These are phyloP conservation scores for Bruguiera parviflora DNA, from an alignment of 345 rosid genomes.

Conservation along the genomic window DNA sequence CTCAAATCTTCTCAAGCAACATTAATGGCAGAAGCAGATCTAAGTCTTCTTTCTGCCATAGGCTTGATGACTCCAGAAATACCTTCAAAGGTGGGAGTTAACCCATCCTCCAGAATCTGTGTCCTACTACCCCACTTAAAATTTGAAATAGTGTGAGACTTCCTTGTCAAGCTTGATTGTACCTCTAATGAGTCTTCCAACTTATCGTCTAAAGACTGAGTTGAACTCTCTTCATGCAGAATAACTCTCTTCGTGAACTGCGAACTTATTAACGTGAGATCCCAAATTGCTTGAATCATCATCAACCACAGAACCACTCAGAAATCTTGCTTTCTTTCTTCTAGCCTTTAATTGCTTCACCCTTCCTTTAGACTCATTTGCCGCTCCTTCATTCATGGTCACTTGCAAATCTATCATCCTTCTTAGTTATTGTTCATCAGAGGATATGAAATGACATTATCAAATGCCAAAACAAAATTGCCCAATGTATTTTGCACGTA, in stretches of 20 bases:
- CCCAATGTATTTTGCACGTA: no score
- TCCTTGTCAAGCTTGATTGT: slow-evolving; percentile 31
- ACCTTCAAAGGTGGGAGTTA: slow-evolving; percentile 14
- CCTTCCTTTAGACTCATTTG: slow-evolving; percentile 24
- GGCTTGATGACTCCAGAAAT: slow-evolving; percentile 7
- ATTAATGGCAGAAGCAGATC: slow-evolving; percentile 20
- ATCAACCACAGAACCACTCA: slow-evolving; percentile 13
- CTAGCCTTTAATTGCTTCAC: slow-evolving; percentile 21
- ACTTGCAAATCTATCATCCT: slow-evolving; percentile 45
- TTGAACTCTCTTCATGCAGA: slow-evolving; percentile 24
- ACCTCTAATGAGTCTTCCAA: slow-evolving; percentile 43
- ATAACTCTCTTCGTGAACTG: slow-evolving; percentile 24
- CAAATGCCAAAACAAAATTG: no score
- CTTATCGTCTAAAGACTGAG: slow-evolving; percentile 25
- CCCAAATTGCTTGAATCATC: slow-evolving; percentile 21
- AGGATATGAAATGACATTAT: no score
- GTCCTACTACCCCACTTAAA: slow-evolving; percentile 23
- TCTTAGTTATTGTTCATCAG: slow-evolving; percentile 29
- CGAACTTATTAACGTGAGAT: slow-evolving; percentile 20
- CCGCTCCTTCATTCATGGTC: slow-evolving; percentile 24
- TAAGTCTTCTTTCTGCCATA: slow-evolving; percentile 8
- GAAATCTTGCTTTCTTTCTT: slow-evolving; percentile 16
- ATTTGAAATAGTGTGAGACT: slow-evolving; percentile 21
- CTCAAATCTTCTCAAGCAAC: slow-evolving; percentile 19
- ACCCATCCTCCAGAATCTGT: slow-evolving; percentile 18